Evolutionary conservation across 164 flowering plant species (phyloP).

Genomic region (Brasenia schreberi): DNA sequence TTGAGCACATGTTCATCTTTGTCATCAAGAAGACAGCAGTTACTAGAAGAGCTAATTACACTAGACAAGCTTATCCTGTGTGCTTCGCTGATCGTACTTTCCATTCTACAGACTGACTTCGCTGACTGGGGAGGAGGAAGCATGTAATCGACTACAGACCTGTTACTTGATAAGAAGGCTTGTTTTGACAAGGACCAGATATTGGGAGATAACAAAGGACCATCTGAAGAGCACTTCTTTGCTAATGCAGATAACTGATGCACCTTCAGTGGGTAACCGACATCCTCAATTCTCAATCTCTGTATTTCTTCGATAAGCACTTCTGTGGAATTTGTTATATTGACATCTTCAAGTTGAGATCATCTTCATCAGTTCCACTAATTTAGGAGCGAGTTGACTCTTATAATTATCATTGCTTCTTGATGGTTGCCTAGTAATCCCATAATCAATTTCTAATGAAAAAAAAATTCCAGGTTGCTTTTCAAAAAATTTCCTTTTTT

Average conservation of each 20-base stretch:
- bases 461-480: constrained; percentile 88
- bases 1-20: no score
- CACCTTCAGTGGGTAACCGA: constrained; percentile 23
- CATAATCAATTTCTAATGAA: constrained; percentile 78
- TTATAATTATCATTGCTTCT: constrained; percentile 20
- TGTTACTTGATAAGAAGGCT: constrained; percentile 15
- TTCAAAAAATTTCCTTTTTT: constrained; percentile 40
- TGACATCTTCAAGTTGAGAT: no score
- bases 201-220: constrained; percentile 29
- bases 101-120: constrained; percentile 15
- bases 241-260: constrained; percentile 39
- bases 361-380: constrained; percentile 79
- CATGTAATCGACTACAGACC: constrained; percentile 8
- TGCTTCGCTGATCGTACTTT: constrained; percentile 5
- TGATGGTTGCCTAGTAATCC: constrained; percentile 43
- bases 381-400: constrained; percentile 58
- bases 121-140: constrained; percentile 10
- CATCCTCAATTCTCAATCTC: neutral
- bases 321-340: no score
- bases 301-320: no score
- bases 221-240: constrained; percentile 41
- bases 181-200: constrained; percentile 32
- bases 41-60: constrained; percentile 9
- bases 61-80: constrained; percentile 8
- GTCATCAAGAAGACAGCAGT: constrained; percentile 11